Evolutionary conservation across 129 eudicot species (phyloP).

Genomic region (Cynara cardunculus): DNA sequence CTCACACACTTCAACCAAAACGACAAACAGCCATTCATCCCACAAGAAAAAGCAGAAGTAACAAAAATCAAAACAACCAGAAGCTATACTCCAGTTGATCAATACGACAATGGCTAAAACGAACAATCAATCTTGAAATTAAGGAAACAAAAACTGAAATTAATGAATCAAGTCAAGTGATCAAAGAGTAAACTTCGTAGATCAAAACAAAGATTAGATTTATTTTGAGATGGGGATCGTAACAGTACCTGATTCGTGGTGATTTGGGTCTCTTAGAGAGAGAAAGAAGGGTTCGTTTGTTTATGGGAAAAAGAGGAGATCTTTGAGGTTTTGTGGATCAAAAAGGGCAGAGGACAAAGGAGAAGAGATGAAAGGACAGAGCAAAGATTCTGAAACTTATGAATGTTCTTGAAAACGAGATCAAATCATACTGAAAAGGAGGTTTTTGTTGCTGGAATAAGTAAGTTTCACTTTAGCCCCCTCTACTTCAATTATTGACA

Average conservation of each 20-base stretch:
- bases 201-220: constrained; percentile 4
- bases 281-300: background rate
- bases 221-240: background rate
- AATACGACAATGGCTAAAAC: constrained; percentile 2
- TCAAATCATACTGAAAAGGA: constrained; percentile 34
- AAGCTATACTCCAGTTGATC: background rate
- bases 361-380: constrained; percentile 7
- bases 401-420: constrained; percentile 34
- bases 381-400: constrained; percentile 34
- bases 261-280: constrained; percentile 5
- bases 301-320: background rate
- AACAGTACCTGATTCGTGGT: constrained; percentile 22
- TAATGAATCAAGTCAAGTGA: background rate
- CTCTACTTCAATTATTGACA: background rate
- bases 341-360: background rate
- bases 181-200: constrained; percentile 5
- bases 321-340: constrained; percentile 17
- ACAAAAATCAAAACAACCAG: background rate
- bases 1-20: background rate
- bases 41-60: background rate
- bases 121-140: background rate
- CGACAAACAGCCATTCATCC: background rate
- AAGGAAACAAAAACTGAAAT: background rate
- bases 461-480: background rate
- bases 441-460: constrained; percentile 29